phyloP scores from a whole-genome alignment of 192 early-diverging fungal genomes.

The Ambispora gerdemannii region DNA sequence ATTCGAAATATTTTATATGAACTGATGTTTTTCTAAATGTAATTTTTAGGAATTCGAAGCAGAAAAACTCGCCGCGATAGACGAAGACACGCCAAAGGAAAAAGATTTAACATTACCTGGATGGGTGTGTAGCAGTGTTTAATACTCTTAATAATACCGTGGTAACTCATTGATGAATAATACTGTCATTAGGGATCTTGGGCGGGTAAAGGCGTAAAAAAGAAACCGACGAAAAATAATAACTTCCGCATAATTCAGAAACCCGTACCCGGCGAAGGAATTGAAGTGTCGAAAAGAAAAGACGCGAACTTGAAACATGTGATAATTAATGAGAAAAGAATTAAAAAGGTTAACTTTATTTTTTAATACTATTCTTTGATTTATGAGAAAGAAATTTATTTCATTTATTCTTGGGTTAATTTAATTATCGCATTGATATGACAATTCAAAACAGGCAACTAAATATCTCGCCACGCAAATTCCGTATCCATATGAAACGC shows the following conservation, averaged over 20 bases:
- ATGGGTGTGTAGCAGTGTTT: conserved; percentile 58
- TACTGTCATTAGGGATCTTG: conserved; percentile 61
- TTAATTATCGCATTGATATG: background rate
- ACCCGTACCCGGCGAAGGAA: conserved; percentile 54
- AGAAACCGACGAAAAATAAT: conserved; percentile 40
- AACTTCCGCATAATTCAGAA: conserved; percentile 46
- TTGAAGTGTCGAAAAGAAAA: conserved; percentile 62
- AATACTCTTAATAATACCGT: conserved; percentile 8
- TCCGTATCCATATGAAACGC: conserved; percentile 80
- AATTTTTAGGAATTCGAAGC: conserved; percentile 71
- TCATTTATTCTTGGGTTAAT: too few species aligned
- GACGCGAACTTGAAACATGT: conserved; percentile 77
- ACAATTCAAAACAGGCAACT: conserved; percentile 45
- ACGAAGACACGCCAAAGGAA: conserved; percentile 74
- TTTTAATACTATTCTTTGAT: too few species aligned
- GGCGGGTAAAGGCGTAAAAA: conserved; percentile 61
- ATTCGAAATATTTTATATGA: background rate
- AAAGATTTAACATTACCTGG: conserved; percentile 87
- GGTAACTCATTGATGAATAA: background rate
- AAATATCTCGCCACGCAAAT: conserved; percentile 71
- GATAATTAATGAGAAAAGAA: conserved; percentile 87
- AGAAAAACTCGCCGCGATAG: conserved; percentile 70
- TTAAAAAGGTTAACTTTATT: conserved; percentile 68
- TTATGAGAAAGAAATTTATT: too few species aligned
- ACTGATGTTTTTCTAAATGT: background rate